Base-by-base conservation (phyloP, 2,329 filamentous ascomycete species). In the Tympanopsis confertula region DNA sequence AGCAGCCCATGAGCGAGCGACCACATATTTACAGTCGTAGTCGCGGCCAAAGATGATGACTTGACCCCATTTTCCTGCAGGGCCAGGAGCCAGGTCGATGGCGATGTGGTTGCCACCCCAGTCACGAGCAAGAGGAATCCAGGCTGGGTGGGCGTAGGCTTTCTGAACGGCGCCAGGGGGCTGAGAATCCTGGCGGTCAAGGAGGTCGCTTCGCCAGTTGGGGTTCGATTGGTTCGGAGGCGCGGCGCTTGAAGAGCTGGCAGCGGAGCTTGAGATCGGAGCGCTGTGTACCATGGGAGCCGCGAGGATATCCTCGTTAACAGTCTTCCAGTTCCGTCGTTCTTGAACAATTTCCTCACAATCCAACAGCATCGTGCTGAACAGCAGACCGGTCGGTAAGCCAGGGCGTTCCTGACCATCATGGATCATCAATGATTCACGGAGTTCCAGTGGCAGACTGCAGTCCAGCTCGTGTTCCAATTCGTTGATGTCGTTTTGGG, bases 21-120 rank as follows among this genome's bases (percentile, higher is more conserved):
- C 74, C 5, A 98, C 91, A 54, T 94, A 98, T 65, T 98, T 98
- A 61, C 86, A 94, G 56, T 98, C 91, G 61, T 94, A 98, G 63
- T 98, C 91, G 42, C 91, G 86, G 37, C 91, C 91, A 57, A 94
- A 95, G 43, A 98, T 72, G 51, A 98, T 94, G 46, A 98, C 78
- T 57, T 98, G 91, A 38, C 91, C 91, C 89, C 91, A 98, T 56
- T 80, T 83, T 28, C 91, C 91, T 35, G 75, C 74, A 7, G 89
- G 86, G 2, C 91, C 91, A 17, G 91, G 91, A 5, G 88, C 86
- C 41, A 98, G 68, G 58, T 98, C 91, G 35, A 95, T 76, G 14
- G 88, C 89, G 52, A 98, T 70, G 65, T 94, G 93, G 73, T 98
- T 98, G 59, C 91, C 91, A 57, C 91, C 91, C 91, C 91, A 98